Base-by-base conservation (phyloP, 768 basidiomycete genomes). In the Astraeus odoratus region DNA sequence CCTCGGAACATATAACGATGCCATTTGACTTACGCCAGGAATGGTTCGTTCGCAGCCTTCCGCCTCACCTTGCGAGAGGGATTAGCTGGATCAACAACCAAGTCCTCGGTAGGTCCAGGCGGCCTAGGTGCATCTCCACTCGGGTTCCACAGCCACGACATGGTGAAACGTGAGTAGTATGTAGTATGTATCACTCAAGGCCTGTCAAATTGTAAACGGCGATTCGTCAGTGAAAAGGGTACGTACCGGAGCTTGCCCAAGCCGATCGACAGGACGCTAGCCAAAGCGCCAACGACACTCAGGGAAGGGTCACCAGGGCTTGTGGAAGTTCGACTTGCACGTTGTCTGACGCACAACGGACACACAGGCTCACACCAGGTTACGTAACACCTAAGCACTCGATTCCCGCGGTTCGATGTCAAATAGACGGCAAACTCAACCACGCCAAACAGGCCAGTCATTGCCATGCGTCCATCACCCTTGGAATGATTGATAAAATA, bases 1-100 rank as follows among this genome's bases (percentile, higher is more conserved):
- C 18, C 9, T n/a, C n/a, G n/a, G n/a, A n/a, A n/a, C n/a, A n/a
- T n/a, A 48, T 42, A 25, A 8, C 1, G 16, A 25, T 15, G 24
- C n/a, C n/a, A n/a, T n/a, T 61, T 57, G 30, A 74, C 81, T 51
- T 69, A 91, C 80, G 79, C 79, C 23, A 94, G 76, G 66, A 89
- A 92, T 8, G 93, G 88, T 48, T 74, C 72, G 67, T 95, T 96
- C 24, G 91, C 88, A 34, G 78, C 66, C 69, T 94, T 95, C 51
- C 77, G 78, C 22, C 83, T 77, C 30, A 94, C 87, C 72, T 77
- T 76, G 53, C 86, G 75, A 47, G 75, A 72, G 2, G 81, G 77
- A 49, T 82, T 76, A 43, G 64, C 51, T 44, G 84, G 83, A 64
- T 87, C 85, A 52, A 68, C 61, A 3, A 80, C 77, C 64, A 76